Evolutionary conservation across 805 yeast species (phyloP), one percentile per base, ranked within the genome.

Genomic region (Candida khao-thaluensis): DNA sequence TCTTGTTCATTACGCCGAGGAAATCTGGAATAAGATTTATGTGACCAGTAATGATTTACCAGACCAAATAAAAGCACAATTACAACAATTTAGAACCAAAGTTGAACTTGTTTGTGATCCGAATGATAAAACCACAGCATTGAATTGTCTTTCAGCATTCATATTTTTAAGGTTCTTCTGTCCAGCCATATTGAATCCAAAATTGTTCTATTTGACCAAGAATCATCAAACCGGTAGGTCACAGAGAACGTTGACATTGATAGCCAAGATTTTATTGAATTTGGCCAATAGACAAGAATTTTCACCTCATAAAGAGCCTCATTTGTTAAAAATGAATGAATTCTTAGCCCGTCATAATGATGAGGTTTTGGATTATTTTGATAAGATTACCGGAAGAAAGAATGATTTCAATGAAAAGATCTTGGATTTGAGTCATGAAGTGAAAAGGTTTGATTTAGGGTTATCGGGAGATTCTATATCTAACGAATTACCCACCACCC

Each of bases 111-210:
- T 77, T 8, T 71, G 78, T 44, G 79, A 75, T 45, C 78, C 81
- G 1, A 69, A 64, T 10, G 83, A 81, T 51, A 65, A 67, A 42
- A 52, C 57, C 2, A 69, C 74, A 1, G 74, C 88, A 0, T 66
- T 83, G 42, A 83, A 89, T 53, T 85, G 95, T 35, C 64, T 90
- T 22, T 76, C 93, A 15, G 89, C 96, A 1, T 85, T 93, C 52
- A 64, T 91, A 9, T 93, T 91, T 56, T 63, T 91, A 43, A 49
- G 74, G 41, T 69, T 69, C 42, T 59, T 59, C 39, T 59, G 96
- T 52, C 98, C 99, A 0, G 95, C 96, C 0, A 76, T 91, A 20
- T 63, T 93, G 54, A 90, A 88, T 52, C 99, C 99, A 0, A 88
- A 87, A 52, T 60, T 90, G 35, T 89, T 88, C 57, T 80, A 81